These are phyloP conservation scores for Arthrobotrys sphaeroides DNA, from an alignment of 2,329 filamentous ascomycete species.

Conservation along the genomic window DNA sequence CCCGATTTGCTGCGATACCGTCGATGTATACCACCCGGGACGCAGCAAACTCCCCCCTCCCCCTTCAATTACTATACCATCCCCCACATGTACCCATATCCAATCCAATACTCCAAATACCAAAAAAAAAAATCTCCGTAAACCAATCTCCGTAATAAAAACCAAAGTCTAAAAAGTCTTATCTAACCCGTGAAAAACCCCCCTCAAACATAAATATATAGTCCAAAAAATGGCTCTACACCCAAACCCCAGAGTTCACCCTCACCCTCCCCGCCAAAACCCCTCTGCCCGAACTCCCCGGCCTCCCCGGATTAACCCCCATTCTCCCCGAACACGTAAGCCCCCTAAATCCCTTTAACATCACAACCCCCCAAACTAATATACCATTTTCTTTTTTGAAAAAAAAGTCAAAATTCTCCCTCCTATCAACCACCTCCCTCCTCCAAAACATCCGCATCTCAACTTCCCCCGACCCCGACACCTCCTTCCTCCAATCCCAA, in stretches of 20 bases:
- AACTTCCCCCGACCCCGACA: conserved; percentile 36
- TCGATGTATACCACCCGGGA: conserved; percentile 13
- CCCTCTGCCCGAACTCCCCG: conserved; percentile 26
- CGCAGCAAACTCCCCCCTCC: too few relatives aligned
- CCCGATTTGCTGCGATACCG: conserved; percentile 38
- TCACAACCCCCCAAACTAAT: neutral
- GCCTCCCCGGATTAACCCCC: conserved; percentile 15
- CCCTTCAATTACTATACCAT: neutral
- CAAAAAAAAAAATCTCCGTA: neutral
- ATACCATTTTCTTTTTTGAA: neutral
- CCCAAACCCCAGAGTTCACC: conserved; percentile 42
- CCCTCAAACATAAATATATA: neutral
- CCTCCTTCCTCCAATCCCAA: conserved; percentile 49
- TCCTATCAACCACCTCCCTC: conserved; percentile 10
- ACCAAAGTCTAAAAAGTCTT: conserved; percentile 19
- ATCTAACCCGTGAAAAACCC: neutral
- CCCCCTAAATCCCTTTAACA: neutral
- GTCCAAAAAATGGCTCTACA: conserved; percentile 51
- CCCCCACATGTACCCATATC: conserved; percentile 10
- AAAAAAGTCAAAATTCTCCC: conserved; percentile 16
- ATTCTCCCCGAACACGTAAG: conserved; percentile 39
- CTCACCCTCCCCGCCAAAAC: conserved; percentile 14
- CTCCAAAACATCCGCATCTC: conserved; percentile 28
- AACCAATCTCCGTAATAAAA: neutral
- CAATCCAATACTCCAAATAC: neutral